Evolutionary conservation across 2,329 filamentous ascomycete genomes (phyloP).

Genomic region (Fusarium sp.): DNA sequence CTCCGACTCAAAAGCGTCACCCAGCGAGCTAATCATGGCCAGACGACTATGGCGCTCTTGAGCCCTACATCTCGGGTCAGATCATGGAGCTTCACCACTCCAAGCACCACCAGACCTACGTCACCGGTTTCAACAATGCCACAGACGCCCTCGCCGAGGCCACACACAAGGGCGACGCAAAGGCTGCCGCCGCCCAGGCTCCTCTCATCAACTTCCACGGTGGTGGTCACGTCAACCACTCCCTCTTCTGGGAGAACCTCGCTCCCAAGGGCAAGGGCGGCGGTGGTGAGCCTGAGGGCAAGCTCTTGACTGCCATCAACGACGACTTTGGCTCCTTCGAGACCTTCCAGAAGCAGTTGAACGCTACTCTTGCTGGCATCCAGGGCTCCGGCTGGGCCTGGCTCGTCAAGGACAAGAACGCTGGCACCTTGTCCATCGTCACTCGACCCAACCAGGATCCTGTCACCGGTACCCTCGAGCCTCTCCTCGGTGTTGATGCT

Average conservation of each 20-base stretch:
- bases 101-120: constrained; percentile 95
- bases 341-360: constrained; percentile 72
- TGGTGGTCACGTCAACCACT: constrained; percentile 87
- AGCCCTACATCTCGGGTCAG: constrained; percentile 82
- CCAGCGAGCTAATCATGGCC: not conserved
- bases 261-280: constrained; percentile 70
- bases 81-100: constrained; percentile 98
- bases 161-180: constrained; percentile 67
- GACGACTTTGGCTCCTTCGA: constrained; percentile 73
- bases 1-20: not conserved
- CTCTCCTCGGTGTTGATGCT: constrained; percentile 88
- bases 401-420: constrained; percentile 77
- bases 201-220: constrained; percentile 79
- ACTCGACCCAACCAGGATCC: constrained; percentile 90
- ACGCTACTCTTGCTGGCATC: constrained; percentile 73
- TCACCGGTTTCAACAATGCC: constrained; percentile 86
- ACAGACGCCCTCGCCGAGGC: constrained; percentile 75
- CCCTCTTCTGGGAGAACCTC: constrained; percentile 86
- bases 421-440: constrained; percentile 68
- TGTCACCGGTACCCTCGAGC: constrained; percentile 82
- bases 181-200: constrained; percentile 60
- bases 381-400: constrained; percentile 93
- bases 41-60: constrained; percentile 98
- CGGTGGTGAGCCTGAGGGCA: constrained; percentile 68
- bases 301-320: constrained; percentile 71